phyloP scores from a whole-genome alignment of 345 rosid genomes.

The Aquilaria malaccensis region DNA sequence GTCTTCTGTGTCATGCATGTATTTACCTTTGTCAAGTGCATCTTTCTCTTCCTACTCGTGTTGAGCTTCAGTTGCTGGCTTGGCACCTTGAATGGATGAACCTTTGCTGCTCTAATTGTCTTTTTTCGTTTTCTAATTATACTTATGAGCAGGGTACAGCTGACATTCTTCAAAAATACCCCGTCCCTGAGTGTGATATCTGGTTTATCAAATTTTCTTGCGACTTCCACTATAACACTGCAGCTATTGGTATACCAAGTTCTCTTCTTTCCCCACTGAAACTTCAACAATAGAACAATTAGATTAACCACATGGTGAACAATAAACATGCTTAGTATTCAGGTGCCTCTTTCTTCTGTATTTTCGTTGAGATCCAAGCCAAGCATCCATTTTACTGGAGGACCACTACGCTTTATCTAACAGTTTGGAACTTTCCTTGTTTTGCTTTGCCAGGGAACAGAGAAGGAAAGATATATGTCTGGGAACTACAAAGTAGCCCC shows the following conservation, averaged over 20 bases:
- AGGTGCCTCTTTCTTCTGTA: too few species aligned
- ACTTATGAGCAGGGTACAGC: conserved; percentile 53
- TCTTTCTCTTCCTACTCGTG: conserved; percentile 1
- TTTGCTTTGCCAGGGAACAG: conserved; percentile 60
- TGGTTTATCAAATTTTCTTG: conserved; percentile 98
- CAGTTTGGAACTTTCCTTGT: not conserved
- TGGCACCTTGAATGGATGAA: not conserved
- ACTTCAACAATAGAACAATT: not conserved
- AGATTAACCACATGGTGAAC: not conserved
- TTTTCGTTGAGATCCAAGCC: not conserved
- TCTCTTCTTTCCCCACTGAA: not conserved
- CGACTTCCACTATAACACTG: conserved; percentile 65
- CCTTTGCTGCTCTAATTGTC: not conserved
- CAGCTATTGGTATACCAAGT: conserved; percentile 62
- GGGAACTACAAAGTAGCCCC: conserved; percentile 93
- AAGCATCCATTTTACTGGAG: not conserved
- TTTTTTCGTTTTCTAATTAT: not conserved
- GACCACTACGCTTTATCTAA: not conserved
- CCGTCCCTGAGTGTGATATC: conserved; percentile 86
- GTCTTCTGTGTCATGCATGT: not conserved
- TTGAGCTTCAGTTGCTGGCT: not conserved
- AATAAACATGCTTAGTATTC: not conserved
- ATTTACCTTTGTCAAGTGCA: not conserved
- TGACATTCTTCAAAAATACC: conserved; percentile 88
- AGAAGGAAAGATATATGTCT: conserved; percentile 89